Evolutionary conservation across 805 yeast genomes (phyloP).

Genomic region (Lachancea nothofagi): DNA sequence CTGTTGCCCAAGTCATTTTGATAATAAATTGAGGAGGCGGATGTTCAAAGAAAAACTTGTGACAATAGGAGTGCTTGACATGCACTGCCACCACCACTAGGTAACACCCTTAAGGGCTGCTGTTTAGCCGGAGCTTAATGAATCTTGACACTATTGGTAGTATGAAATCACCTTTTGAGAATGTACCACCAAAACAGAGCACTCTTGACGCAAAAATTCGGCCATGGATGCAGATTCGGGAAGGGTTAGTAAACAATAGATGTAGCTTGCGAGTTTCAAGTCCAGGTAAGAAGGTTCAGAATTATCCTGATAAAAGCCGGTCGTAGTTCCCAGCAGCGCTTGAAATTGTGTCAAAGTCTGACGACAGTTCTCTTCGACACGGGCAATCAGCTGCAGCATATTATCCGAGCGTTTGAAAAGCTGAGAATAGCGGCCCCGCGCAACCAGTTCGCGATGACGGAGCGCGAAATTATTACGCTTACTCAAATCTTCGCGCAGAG

Average conservation of each 20-base stretch:
- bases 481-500: constrained; percentile 13
- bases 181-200: constrained; percentile 16
- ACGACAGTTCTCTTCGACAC: constrained; percentile 20
- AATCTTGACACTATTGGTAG: not conserved
- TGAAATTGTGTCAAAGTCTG: constrained; percentile 24
- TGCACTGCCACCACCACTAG: no score
- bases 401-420: constrained; percentile 8
- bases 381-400: constrained; percentile 14
- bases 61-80: no score
- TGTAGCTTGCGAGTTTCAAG: constrained; percentile 32
- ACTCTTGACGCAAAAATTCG: constrained; percentile 8
- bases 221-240: constrained; percentile 13
- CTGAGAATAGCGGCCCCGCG: not conserved
- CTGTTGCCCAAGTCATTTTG: no score
- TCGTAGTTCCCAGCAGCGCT: constrained; percentile 14
- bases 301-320: constrained; percentile 8
- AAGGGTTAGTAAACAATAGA: constrained; percentile 22
- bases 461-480: constrained; percentile 34
- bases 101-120: no score
- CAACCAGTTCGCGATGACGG: constrained; percentile 33
- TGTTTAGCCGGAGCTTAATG: no score
- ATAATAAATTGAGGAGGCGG: no score
- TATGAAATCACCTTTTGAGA: constrained; percentile 10
- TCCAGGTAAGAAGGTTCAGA: constrained; percentile 22
- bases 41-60: no score